phyloP scores from a whole-genome alignment of 2,329 filamentous ascomycete genomes.

The Apiospora aurea region DNA sequence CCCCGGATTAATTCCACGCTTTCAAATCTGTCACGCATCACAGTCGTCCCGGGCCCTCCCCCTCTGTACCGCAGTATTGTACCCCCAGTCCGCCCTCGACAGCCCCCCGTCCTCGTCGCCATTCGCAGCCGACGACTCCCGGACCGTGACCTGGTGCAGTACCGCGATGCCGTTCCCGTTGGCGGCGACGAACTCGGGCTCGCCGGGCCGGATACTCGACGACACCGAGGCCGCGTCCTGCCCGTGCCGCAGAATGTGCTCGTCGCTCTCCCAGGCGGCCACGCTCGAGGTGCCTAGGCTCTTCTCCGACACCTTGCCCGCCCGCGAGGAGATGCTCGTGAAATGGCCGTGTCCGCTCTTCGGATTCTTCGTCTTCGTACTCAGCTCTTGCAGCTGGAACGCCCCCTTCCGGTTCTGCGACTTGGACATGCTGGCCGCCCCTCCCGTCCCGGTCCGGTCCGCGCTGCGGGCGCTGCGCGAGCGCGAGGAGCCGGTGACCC shows the following conservation, averaged over 20 bases:
- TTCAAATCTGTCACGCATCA: neutral
- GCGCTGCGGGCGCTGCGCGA: slow-evolving; percentile 31
- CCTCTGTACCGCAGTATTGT: neutral
- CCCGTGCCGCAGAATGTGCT: slow-evolving; percentile 27
- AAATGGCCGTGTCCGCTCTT: neutral
- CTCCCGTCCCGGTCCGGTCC: slow-evolving; percentile 29
- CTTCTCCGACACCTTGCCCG: neutral
- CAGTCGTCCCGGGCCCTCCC: neutral
- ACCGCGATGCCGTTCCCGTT: neutral
- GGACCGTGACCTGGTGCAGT: neutral
- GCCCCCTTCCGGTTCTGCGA: neutral
- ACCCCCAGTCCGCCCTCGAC: neutral
- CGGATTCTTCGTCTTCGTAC: neutral
- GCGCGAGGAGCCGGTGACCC: slow-evolving; percentile 21
- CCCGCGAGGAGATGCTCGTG: neutral
- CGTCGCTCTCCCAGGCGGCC: slow-evolving; percentile 32
- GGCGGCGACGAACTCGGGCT: neutral
- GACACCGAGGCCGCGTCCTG: neutral
- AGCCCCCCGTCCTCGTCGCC: neutral
- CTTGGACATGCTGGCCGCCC: slow-evolving; percentile 24
- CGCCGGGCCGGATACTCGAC: neutral
- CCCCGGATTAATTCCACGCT: neutral
- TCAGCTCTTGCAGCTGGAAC: slow-evolving; percentile 13
- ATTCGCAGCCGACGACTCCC: neutral
- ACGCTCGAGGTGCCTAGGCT: slow-evolving; percentile 17